Percentiles rank a stretch among this genome's conserved stretches.
Conservation (phyloP, 805 yeast species). For the Wickerhamiella nectarea region DNA sequence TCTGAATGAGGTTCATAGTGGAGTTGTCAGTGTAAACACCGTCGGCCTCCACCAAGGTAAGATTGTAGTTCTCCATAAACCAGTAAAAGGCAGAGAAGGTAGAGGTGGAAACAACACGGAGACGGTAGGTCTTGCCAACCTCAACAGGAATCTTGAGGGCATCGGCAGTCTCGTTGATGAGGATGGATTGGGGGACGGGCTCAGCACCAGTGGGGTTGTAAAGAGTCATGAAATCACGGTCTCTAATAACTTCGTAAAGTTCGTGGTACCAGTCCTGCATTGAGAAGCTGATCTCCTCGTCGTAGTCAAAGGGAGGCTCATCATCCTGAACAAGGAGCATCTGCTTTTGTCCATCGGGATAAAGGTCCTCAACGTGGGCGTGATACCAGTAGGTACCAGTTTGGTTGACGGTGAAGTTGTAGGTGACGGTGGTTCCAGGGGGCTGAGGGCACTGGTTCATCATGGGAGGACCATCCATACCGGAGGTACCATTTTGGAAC, state of each 20-base stretch:
- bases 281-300: slow-evolving; percentile 59
- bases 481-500: slow-evolving; percentile 59
- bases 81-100: slow-evolving; percentile 85
- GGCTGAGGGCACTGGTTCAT: slow-evolving; percentile 85
- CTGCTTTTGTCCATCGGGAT: slow-evolving; percentile 67
- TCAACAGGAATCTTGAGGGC: slow-evolving; percentile 43
- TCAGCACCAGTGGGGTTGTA: slow-evolving; percentile 97
- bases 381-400: slow-evolving; percentile 96
- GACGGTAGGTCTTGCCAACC: slow-evolving; percentile 73
- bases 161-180: slow-evolving; percentile 63
- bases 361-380: slow-evolving; percentile 80
- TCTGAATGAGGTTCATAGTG: slow-evolving; percentile 55
- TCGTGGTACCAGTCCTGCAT: slow-evolving; percentile 85
- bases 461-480: slow-evolving; percentile 86
- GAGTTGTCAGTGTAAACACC: slow-evolving; percentile 74
- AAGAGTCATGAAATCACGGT: slow-evolving; percentile 44
- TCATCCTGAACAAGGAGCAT: slow-evolving; percentile 59
- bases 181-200: slow-evolving; percentile 75
- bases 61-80: slow-evolving; percentile 75
- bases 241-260: slow-evolving; percentile 34
- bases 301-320: slow-evolving; percentile 56
- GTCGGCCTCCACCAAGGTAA: slow-evolving; percentile 83
- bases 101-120: slow-evolving; percentile 75
- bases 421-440: slow-evolving; percentile 58
- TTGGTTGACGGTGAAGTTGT: slow-evolving; percentile 83